phyloP scores from a whole-genome alignment of 169 alveolate species.

The Theileria parva region DNA sequence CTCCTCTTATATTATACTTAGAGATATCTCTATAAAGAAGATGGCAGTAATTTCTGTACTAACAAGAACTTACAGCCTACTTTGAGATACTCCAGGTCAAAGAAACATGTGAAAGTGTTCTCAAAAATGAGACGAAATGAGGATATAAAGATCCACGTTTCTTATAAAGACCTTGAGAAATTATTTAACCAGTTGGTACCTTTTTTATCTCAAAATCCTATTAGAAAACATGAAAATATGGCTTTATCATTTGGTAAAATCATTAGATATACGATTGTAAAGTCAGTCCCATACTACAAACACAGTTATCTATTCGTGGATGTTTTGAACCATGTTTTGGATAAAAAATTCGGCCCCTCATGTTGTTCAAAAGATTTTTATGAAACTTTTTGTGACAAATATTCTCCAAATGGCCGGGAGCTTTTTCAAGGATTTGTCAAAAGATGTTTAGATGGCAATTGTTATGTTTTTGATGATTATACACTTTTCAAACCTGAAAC shows the following conservation, averaged over 20 bases:
- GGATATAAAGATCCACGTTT: not conserved
- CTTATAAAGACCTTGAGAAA: not conserved
- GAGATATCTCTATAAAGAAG: not conserved
- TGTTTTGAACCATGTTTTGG: not conserved
- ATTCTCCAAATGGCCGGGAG: constrained; percentile 3
- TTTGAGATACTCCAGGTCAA: not conserved
- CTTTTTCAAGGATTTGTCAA: constrained; percentile 3
- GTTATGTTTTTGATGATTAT: constrained; percentile 26
- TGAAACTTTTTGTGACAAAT: not conserved
- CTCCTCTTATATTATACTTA: not conserved
- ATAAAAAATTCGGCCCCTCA: not conserved
- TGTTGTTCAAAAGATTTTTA: not conserved
- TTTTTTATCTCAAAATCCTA: not conserved
- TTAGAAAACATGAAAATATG: not conserved
- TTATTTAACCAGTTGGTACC: not conserved
- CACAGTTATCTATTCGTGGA: constrained; percentile 10
- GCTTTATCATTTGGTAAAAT: constrained; percentile 3
- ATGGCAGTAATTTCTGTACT: not conserved
- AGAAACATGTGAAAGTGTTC: not conserved
- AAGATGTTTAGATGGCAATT: constrained; percentile 21
- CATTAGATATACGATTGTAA: not conserved
- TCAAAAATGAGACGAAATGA: constrained; percentile 1
- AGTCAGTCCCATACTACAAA: constrained; percentile 11
- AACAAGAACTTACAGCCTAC: not conserved
- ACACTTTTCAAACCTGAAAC: not conserved